Evolutionary conservation across 2,329 filamentous ascomycete species (phyloP), one percentile per base, ranked within the genome.

Genomic region (Fusarium sp.): DNA sequence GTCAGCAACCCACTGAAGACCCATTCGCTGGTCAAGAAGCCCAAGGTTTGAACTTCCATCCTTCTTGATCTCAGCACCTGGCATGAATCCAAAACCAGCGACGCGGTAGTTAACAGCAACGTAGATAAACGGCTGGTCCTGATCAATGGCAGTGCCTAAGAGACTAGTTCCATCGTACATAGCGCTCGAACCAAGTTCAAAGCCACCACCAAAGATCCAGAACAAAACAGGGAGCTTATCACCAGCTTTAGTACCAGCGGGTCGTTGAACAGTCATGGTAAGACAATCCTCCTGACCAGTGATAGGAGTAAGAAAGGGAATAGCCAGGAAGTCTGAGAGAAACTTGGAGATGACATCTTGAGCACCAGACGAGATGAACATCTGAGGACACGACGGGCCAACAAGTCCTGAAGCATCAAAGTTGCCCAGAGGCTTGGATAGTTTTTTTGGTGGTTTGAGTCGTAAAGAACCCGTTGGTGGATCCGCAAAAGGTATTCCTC

Each of bases 61-160:
- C 8, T 85, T 84, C 7, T 91, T 83, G 46, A 94, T 85, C 79
- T 94, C 91, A 57, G 87, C 87, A 11, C 92, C 92, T 0, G 89
- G 87, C 78, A 94, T 77, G 81, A 94, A 94, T 0, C 93, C 93
- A 68, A 94, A 94, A 0, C 90, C 92, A 12, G 88, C 91, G 1
- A 93, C 84, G 4, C 93, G 90, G 81, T 97, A 95, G 82, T 94
- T 95, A 77, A 95, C 89, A 1, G 91, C 88, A 1, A 95, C 93
- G 59, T 91, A 93, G 50, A 97, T 82, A 69, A 95, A 90, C 0
- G 91, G 90, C 80, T 81, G 80, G 1, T 73, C 49, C 57, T 81
- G 79, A 6, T 77, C 65, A 41, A 88, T 77, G 5, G 84, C 87
- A 20, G 83, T 82, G 3, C 77, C 58, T 1, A 91, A 73, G 15